Conservation (phyloP, 768 basidiomycete species). For the Lentinula edodes region DNA sequence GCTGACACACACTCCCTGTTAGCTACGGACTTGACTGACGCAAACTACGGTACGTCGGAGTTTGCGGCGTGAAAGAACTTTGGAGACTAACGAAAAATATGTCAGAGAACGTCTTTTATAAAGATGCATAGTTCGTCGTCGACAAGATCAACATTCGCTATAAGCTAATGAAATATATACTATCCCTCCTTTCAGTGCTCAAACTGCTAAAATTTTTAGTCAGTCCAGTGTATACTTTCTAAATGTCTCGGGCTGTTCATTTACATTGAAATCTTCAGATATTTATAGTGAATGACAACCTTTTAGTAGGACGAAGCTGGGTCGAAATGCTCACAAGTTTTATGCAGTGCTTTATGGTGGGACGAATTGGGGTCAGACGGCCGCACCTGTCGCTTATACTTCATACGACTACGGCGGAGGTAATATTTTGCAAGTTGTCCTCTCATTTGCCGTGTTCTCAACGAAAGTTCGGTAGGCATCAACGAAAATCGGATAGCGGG, state of each 20-base stretch:
- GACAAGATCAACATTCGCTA: background rate
- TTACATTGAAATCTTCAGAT: conserved; percentile 22
- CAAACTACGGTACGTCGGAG: conserved; percentile 30
- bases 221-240: conserved; percentile 8
- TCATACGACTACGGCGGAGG: conserved; percentile 61
- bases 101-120: conserved; percentile 46
- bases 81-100: background rate
- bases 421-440: conserved; percentile 11
- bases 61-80: background rate
- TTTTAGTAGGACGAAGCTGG: background rate
- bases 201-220: conserved; percentile 50
- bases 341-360: conserved; percentile 51
- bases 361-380: conserved; percentile 58
- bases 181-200: conserved; percentile 23
- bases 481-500: conserved; percentile 45
- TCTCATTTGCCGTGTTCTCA: background rate
- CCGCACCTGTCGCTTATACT: conserved; percentile 51
- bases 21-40: conserved; percentile 37
- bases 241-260: conserved; percentile 10
- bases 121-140: conserved; percentile 40
- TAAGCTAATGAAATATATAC: background rate
- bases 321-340: background rate
- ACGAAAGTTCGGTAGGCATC: conserved; percentile 26
- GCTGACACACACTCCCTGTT: background rate
- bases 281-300: conserved; percentile 37